Conservation (phyloP, 23 red algal species). For the Chondrus crispus region DNA sequence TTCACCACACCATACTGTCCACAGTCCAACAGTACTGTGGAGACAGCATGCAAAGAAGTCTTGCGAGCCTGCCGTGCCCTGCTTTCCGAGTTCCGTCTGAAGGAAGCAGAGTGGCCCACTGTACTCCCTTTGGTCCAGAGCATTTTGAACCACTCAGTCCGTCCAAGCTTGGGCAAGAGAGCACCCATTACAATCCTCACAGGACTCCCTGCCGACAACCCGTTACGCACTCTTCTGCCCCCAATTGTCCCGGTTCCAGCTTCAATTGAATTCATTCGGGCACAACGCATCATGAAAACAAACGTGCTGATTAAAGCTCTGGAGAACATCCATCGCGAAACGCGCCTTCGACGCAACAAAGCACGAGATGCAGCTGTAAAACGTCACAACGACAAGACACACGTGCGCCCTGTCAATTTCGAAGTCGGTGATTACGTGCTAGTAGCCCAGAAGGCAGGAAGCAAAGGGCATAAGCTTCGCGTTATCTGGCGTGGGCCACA, state of each 20-base stretch:
- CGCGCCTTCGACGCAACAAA: background rate
- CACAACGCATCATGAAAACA: background rate
- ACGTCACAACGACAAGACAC: background rate
- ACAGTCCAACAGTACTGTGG: constrained; percentile 1
- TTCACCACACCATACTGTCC: constrained; percentile 2
- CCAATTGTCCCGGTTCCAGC: background rate
- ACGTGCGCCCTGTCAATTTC: background rate
- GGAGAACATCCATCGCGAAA: background rate
- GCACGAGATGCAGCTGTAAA: background rate
- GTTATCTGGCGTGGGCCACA: background rate
- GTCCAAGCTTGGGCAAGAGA: background rate
- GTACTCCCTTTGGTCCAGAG: background rate
- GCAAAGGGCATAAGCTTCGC: background rate
- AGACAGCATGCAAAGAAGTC: background rate
- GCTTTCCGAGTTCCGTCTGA: background rate
- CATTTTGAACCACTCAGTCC: background rate
- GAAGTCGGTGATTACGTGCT: background rate
- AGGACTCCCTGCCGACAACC: background rate
- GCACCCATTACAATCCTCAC: background rate
- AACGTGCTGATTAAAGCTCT: background rate
- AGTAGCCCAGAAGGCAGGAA: background rate
- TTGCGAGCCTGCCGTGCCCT: background rate
- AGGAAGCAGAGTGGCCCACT: background rate
- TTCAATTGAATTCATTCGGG: background rate
- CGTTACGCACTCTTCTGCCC: background rate